Conservation (phyloP, 345 rosid species). For the Cardiospermum halicacabum region DNA sequence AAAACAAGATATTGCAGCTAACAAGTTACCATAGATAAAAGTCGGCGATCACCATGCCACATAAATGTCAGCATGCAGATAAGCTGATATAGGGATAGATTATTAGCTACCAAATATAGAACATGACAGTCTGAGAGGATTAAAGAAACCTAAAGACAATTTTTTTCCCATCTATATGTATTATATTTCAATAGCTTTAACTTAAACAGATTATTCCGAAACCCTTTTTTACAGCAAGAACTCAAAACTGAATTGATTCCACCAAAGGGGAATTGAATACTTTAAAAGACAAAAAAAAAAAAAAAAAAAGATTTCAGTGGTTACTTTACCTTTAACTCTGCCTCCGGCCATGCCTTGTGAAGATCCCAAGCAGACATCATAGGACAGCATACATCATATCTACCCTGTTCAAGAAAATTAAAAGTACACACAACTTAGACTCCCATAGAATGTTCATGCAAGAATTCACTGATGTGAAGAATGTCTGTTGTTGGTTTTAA, state of each 20-base stretch:
- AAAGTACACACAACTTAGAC: neutral
- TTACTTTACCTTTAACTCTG: conserved; percentile 65
- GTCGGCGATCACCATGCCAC: neutral
- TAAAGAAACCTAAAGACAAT: neutral
- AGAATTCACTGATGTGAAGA: neutral
- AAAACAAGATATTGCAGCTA: no score
- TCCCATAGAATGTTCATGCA: neutral
- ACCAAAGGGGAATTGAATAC: conserved; percentile 1
- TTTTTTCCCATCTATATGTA: neutral
- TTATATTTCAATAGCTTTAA: neutral
- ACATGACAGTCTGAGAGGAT: no score
- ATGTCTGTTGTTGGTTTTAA: neutral
- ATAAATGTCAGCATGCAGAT: neutral
- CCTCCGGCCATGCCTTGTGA: conserved; percentile 95
- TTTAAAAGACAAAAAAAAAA: neutral
- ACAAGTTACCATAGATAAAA: no score
- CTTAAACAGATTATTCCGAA: neutral
- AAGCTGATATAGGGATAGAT: no score
- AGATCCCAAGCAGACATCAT: conserved; percentile 99
- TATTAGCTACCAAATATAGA: neutral
- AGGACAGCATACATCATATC: conserved; percentile 90
- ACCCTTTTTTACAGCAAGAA: neutral
- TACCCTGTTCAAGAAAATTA: conserved; percentile 59
- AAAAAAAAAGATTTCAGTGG: neutral
- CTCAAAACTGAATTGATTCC: neutral